phyloP scores from a whole-genome alignment of 768 basidiomycete genomes.

The Lanmaoa pseudosensibilis region DNA sequence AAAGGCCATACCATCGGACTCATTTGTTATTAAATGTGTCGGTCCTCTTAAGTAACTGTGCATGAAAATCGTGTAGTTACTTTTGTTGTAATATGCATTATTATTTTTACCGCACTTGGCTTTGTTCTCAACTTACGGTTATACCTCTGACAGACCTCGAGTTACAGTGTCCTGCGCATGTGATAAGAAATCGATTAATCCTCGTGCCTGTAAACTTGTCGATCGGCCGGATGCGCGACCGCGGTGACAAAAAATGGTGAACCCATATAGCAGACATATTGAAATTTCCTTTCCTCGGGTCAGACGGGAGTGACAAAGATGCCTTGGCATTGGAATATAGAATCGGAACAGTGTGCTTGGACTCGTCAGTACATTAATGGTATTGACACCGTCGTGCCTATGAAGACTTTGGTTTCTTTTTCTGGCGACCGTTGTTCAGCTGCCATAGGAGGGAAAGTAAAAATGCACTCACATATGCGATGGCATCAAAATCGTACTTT shows the following conservation, averaged over 20 bases:
- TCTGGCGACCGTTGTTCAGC: slow-evolving; percentile 17
- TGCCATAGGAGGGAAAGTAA: not conserved
- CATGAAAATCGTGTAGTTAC: not conserved
- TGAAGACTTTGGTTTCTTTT: slow-evolving; percentile 38
- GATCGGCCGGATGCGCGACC: not conserved
- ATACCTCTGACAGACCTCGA: not conserved
- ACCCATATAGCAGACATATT: too few species aligned
- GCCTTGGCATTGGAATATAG: too few species aligned
- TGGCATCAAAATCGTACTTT: slow-evolving; percentile 79
- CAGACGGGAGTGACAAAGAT: not conserved
- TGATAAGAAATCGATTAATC: not conserved
- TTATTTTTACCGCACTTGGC: not conserved
- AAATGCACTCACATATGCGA: slow-evolving; percentile 70
- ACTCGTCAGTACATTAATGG: not conserved
- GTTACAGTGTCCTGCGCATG: not conserved
- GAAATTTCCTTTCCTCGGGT: too few species aligned
- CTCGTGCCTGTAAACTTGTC: not conserved
- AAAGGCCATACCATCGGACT: not conserved
- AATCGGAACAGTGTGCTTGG: not conserved
- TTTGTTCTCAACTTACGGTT: not conserved
- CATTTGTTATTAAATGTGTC: not conserved
- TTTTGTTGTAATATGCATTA: slow-evolving; percentile 8
- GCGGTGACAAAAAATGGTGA: not conserved
- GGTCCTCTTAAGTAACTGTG: not conserved
- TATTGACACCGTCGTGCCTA: slow-evolving; percentile 5